phyloP scores from a whole-genome alignment of 192 early-diverging fungal genomes.

The Ambispora gerdemannii region DNA sequence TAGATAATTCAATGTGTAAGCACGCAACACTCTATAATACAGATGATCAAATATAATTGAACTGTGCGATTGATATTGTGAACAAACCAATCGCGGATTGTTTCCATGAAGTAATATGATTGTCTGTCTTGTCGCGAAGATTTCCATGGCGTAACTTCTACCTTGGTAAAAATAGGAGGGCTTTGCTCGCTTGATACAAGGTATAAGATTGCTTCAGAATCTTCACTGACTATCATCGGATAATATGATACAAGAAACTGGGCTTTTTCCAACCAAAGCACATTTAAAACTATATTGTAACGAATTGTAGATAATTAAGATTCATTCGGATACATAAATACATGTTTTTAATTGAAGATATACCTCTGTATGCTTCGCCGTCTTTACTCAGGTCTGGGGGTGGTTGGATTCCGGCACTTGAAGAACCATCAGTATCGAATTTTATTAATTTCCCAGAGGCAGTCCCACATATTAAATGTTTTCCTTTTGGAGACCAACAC shows the following conservation, averaged over 20 bases:
- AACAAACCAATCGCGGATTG: conserved; percentile 52
- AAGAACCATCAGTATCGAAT: conserved; percentile 57
- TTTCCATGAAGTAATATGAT: conserved; percentile 59
- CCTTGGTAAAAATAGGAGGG: conserved; percentile 44
- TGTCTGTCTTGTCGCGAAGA: conserved; percentile 47
- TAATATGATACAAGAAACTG: conserved; percentile 56
- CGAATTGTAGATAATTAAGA: too few species aligned
- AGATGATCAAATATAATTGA: not conserved
- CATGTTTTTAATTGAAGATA: too few species aligned
- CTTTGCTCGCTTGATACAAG: conserved; percentile 55
- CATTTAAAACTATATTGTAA: conserved; percentile 52
- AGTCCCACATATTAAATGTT: conserved; percentile 79
- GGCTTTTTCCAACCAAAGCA: conserved; percentile 76
- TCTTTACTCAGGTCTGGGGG: conserved; percentile 16
- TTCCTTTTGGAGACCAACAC: conserved; percentile 85
- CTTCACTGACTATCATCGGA: conserved; percentile 32
- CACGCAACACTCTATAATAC: too few species aligned
- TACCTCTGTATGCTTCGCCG: not conserved
- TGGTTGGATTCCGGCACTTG: conserved; percentile 38
- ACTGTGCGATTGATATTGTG: not conserved
- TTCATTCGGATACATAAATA: too few species aligned
- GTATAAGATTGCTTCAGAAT: conserved; percentile 48
- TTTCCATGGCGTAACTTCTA: conserved; percentile 58
- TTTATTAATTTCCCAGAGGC: conserved; percentile 57
- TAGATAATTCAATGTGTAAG: too few species aligned